Evolutionary conservation across 2,329 filamentous ascomycete species (phyloP).

Genomic region (Rhynchosporium graminicola): DNA sequence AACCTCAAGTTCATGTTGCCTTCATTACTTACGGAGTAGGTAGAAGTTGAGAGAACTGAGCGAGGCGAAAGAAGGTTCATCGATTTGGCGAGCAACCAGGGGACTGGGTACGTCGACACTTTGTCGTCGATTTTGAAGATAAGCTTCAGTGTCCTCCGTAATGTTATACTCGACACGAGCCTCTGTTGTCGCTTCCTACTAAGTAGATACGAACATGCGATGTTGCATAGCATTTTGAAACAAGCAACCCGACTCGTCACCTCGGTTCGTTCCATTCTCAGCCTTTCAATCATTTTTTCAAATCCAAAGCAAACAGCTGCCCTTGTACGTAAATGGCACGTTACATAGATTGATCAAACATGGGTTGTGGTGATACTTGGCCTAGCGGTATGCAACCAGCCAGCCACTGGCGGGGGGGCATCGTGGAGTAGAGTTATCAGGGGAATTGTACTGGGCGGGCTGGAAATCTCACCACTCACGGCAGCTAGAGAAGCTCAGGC

Average conservation of each 20-base stretch:
- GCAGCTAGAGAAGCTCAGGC: constrained; percentile 8
- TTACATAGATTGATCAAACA: constrained; percentile 31
- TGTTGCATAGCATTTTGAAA: no score
- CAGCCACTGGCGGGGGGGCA: constrained; percentile 21
- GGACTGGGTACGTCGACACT: no score
- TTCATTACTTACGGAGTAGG: background rate
- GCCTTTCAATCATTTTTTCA: background rate
- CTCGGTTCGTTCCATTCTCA: constrained; percentile 13
- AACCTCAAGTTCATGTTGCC: constrained; percentile 5
- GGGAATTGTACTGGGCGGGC: background rate
- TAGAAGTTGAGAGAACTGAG: background rate
- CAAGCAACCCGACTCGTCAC: background rate
- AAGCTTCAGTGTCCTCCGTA: constrained; percentile 7
- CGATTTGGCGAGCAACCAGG: background rate
- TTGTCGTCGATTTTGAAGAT: background rate
- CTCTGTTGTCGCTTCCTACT: background rate
- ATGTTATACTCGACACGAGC: background rate
- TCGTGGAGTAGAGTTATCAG: background rate
- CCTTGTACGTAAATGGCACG: constrained; percentile 28
- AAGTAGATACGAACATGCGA: background rate
- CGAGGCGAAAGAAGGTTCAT: background rate
- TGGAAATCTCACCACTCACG: constrained; percentile 17
- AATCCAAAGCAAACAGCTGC: background rate
- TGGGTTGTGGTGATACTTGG: constrained; percentile 12
- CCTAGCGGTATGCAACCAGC: constrained; percentile 29